Conservation (phyloP, 371 early-diverging fungal species). For the Mortierella sp. region DNA sequence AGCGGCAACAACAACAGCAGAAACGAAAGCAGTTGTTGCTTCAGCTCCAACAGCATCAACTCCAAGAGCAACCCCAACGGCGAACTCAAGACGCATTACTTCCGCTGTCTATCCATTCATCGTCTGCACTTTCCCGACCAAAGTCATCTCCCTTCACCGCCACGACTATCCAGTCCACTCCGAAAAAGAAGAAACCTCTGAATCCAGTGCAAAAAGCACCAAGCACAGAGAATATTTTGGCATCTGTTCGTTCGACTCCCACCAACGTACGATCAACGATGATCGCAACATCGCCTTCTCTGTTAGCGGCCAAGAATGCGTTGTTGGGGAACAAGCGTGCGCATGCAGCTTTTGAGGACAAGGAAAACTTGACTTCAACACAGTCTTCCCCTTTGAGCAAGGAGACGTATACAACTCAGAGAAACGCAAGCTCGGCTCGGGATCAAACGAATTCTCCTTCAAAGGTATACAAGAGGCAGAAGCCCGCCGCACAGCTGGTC, state of each 20-base stretch:
- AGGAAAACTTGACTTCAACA: slow-evolving; percentile 24
- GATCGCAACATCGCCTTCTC: slow-evolving; percentile 14
- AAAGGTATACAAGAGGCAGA: slow-evolving; percentile 32
- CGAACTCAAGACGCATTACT: background rate
- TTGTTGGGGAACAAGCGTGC: slow-evolving; percentile 36
- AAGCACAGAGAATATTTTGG: slow-evolving; percentile 50
- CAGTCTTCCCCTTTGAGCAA: background rate
- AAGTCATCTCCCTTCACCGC: background rate
- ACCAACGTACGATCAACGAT: slow-evolving; percentile 11
- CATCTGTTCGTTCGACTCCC: slow-evolving; percentile 28
- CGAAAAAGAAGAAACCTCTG: slow-evolving; percentile 51
- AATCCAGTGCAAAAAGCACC: slow-evolving; percentile 52
- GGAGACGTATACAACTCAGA: background rate
- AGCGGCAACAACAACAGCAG: slow-evolving; percentile 21
- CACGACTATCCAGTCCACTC: background rate
- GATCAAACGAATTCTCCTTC: background rate
- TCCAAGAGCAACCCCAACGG: slow-evolving; percentile 14
- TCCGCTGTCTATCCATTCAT: background rate
- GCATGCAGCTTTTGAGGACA: slow-evolving; percentile 29
- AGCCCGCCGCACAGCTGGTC: slow-evolving; percentile 6
- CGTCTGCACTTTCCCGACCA: slow-evolving; percentile 1
- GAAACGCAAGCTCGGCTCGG: background rate
- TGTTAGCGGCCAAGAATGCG: slow-evolving; percentile 16
- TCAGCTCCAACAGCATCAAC: slow-evolving; percentile 28
- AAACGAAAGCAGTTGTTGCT: slow-evolving; percentile 26